Conservation (phyloP, 106 monocot species). For the Dendrobium nobile region DNA sequence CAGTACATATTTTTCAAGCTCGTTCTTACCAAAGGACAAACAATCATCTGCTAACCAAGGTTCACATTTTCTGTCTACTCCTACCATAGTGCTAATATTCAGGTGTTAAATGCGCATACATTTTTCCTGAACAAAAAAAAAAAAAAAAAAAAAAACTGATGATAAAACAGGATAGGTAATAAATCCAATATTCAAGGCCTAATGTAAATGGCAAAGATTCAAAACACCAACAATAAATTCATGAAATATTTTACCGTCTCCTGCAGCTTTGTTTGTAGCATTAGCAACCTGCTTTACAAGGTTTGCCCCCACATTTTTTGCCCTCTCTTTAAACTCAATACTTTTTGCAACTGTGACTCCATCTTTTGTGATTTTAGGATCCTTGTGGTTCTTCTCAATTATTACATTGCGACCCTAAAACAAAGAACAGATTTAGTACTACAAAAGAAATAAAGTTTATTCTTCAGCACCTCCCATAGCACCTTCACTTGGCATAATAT, state of each 20-base stretch:
- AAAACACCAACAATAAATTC: constrained; percentile 6
- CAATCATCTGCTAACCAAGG: neutral
- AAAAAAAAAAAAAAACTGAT: too few species aligned
- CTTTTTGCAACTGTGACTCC: constrained; percentile 83
- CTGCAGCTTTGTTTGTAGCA: constrained; percentile 57
- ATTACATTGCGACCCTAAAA: constrained; percentile 70
- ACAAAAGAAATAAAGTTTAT: neutral
- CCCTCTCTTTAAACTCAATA: constrained; percentile 63
- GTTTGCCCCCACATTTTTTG: constrained; percentile 65
- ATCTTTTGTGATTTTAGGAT: constrained; percentile 76
- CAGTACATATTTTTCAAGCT: neutral
- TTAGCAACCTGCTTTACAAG: constrained; percentile 59
- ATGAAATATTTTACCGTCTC: constrained; percentile 33
- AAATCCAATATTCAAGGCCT: neutral
- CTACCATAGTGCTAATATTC: neutral
- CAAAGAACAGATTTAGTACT: neutral
- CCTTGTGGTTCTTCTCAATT: constrained; percentile 46
- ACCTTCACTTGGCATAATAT: neutral
- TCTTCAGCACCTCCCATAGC: neutral
- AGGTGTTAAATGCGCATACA: neutral
- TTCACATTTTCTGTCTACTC: neutral
- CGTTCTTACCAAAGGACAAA: neutral
- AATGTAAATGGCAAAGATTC: neutral
- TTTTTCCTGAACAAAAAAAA: neutral
- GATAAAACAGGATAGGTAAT: constrained; percentile 2